Evolutionary conservation across 495 filamentous ascomycete species (phyloP), one percentile per base, ranked within the genome.

Genomic region (Xylaria nigripes): DNA sequence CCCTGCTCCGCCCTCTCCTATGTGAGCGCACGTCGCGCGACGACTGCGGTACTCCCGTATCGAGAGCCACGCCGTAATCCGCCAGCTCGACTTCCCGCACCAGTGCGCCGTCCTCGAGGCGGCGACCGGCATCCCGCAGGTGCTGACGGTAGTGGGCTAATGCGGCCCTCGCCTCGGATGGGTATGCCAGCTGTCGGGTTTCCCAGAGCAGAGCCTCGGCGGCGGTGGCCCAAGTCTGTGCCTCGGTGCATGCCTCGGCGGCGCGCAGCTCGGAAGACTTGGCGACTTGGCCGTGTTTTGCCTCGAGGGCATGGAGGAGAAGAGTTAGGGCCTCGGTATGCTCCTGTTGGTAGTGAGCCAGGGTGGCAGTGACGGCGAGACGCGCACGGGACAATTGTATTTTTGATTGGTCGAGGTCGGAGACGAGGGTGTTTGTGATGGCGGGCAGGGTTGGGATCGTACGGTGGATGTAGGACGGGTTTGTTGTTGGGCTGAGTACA

Each of bases 251-350:
- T 5, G 82, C 61, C 18, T 77, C 74, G 34, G 74, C 66, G 6
- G 84, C 84, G 30, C 78, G 76, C n/a, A 77, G 70, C 36, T 80
- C 78, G 27, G 89, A 70, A 48, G 79, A 78, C 6, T 85, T 72
- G 6, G 86, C 77, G 2, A 87, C 58, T 3, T 76, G 67, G 36
- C 86, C 86, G 68, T 90, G 85, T 59, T 86, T 87, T 1, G 69
- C 61, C 34, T 74, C 72, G 1, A 78, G 67, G 0, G 65, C 34
- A 29, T 64, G 65, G 12, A 75, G 21, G 0, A 78, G 64, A 3
- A 63, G 61, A 0, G 64, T 29, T 0, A 79, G 50, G 5, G 65
- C 62, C 0, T 50, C 46, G 0, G 69, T 61, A 36, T 70, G 66
- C 1, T 47, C 54, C 6, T 57, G 21, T 0, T 75, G 63, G 4